These are phyloP conservation scores for Candida cerambycidarum DNA, from an alignment of 805 yeast genomes.

Conservation along the genomic window DNA sequence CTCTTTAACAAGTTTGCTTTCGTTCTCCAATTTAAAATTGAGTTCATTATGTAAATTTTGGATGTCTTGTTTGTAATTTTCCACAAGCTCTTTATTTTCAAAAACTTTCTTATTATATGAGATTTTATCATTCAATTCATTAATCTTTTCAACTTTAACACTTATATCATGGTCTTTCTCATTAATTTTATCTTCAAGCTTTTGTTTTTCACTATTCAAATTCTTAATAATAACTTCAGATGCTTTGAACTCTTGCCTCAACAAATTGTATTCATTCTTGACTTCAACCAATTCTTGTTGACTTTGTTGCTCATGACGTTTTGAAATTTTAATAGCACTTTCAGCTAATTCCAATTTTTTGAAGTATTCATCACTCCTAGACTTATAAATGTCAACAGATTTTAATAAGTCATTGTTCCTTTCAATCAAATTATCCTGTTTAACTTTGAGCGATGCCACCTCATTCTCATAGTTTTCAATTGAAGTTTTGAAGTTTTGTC, in stretches of 20 bases:
- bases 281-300: constrained; percentile 49
- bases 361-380: constrained; percentile 72
- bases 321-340: constrained; percentile 61
- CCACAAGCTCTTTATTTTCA: constrained; percentile 39
- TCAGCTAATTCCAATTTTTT: constrained; percentile 78
- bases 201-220: constrained; percentile 49
- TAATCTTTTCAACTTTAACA: constrained; percentile 47
- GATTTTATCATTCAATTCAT: constrained; percentile 55
- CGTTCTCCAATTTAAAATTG: constrained; percentile 55
- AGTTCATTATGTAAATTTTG: constrained; percentile 54
- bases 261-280: constrained; percentile 42
- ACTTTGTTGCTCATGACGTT: constrained; percentile 58
- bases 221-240: constrained; percentile 55
- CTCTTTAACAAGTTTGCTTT: constrained; percentile 64
- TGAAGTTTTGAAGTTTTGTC: constrained; percentile 41
- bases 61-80: constrained; percentile 52
- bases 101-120: constrained; percentile 50
- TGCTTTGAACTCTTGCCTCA: constrained; percentile 51
- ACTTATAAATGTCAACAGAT: constrained; percentile 60
- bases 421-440: constrained; percentile 54
- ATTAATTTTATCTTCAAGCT: constrained; percentile 55
- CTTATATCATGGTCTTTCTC: constrained; percentile 57
- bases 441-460: constrained; percentile 52
- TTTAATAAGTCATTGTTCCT: constrained; percentile 57
- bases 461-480: constrained; percentile 37